Base-by-base conservation (phyloP, 2,329 filamentous ascomycete genomes). In the Aspergillus thermomutatus region DNA sequence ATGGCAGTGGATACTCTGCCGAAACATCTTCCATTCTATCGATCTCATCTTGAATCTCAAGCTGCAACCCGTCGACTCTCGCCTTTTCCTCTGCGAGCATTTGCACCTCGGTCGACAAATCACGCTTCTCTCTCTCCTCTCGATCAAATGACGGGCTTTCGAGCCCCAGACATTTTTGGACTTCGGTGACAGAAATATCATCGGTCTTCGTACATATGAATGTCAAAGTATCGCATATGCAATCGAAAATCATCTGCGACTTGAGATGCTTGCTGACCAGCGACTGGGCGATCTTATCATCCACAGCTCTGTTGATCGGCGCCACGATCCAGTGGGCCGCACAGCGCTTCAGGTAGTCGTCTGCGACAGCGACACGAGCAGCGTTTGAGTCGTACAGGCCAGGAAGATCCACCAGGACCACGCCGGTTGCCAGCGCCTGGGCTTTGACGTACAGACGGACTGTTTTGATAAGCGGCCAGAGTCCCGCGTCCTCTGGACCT, bases 181-280 rank as follows among this genome's bases (percentile, higher is more conserved):
- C 78, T 55, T 83, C 79, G 0, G 69, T 75, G 3, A 79, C 68
- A 7, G 75, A 79, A 9, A 87, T 84, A 46, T 87, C 83, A 64
- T 88, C 86, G 0, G 83, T 85, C 64, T 87, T 87, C 14, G 79
- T 81, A 64, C 84, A 87, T 14, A 88, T 82, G 57, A 87, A 87
- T 0, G 82, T 85, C 2, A 87, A 75, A 1, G 72, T 75, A 6
- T 72, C 77, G 53, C 82, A 82, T 0, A 74, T 77, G 1, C 82
- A 80, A 56, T 87, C 85, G 61, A 82, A 82, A 55, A 84, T 82
- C 3, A 87, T 71, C 60, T 87, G 85, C 0, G 80, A 75, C 63
- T 81, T 83, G 72, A 86, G 86, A 0, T 78, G 77, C 19, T 83
- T 76, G 0, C 82, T 83, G 7, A 87, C 71, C 1, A 87, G 70